Evolutionary conservation across 805 yeast genomes (phyloP), one percentile per base, ranked within the genome.

Genomic region (Kodamaea hsintzibuensis): DNA sequence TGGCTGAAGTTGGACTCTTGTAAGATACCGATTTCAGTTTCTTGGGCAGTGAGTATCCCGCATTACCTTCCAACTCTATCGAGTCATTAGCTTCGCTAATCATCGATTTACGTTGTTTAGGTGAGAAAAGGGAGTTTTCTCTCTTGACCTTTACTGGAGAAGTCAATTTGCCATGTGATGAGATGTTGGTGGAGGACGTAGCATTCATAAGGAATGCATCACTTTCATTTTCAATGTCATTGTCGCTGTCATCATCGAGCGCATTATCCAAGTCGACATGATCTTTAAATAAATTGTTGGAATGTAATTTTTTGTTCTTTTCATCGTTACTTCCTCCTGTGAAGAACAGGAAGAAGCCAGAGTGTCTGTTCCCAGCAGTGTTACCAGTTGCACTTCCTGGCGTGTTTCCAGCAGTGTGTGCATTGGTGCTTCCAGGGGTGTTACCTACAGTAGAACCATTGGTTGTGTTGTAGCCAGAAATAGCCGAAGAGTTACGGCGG

Each of bases 301-400:
- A 17, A 10, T 40, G 44, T 14, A 40, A 25, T 19, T 14, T 35
- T 39, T 42, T 30, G 35, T 30, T 52, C 42, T 55, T 54, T 9
- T 71, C 72, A 19, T 67, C 64, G 50, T 63, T 63, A 17, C 37
- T 43, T 6, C 45, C 38, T 7, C 67, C 69, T 2, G 77, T 68
- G 44, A 82, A 65, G 57, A 82, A 84, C 50, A 83, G 80, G 55
- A 84, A 77, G 39, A 85, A 69, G 0, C 89, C 84, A 0, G 88
- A 83, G 55, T 82, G 84, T 57, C 89, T 78, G 33, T 47, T 47
- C 19, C 50, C 48, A 7, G 22, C 46, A 2, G 37, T 17, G 37
- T 38, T 43, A 13, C 48, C 43, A 3, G 45, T 33, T 5, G 50
- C 16, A 47, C 42, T 27, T 33, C 42, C 39, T 6, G 30, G 33